Percentiles rank a stretch among this genome's conserved stretches.
Conservation (phyloP, 192 early-diverging fungal genomes). For the Podila horticola region DNA sequence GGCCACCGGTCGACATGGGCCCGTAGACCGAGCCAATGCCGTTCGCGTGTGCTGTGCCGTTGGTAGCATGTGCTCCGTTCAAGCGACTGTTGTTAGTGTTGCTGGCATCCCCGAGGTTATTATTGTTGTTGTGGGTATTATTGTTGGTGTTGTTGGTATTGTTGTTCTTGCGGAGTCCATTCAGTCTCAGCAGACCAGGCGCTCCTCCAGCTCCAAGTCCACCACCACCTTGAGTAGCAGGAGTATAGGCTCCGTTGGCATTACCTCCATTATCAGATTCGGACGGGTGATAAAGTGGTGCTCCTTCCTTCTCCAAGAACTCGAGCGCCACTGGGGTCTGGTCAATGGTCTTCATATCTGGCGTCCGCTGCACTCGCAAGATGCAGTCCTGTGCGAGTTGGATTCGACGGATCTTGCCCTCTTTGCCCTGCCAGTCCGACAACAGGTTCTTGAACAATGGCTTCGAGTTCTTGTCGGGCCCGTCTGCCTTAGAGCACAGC, state of each 20-base stretch:
- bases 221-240: not conserved
- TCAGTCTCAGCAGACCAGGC: conserved; percentile 14
- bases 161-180: conserved; percentile 9
- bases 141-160: conserved; percentile 4
- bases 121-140: conserved; percentile 24
- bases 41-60: not conserved
- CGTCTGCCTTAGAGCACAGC: conserved; percentile 45
- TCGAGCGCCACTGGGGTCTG: conserved; percentile 42
- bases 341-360: conserved; percentile 50
- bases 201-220: conserved; percentile 16
- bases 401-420: conserved; percentile 40
- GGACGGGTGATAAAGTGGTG: conserved; percentile 10
- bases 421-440: conserved; percentile 52
- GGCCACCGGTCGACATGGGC: conserved; percentile 1
- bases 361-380: conserved; percentile 40
- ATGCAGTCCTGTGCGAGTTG: conserved; percentile 49
- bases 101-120: conserved; percentile 1
- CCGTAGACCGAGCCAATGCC: not conserved
- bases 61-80: not conserved
- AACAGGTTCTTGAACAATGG: conserved; percentile 53
- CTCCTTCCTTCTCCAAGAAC: conserved; percentile 42
- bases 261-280: not conserved
- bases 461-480: conserved; percentile 50
- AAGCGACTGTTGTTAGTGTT: conserved; percentile 11
- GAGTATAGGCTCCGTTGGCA: not conserved